Percentiles rank a stretch among this genome's conserved stretches.
Conservation (phyloP, 768 basidiomycete species). For the Tephrocybe sp. region DNA sequence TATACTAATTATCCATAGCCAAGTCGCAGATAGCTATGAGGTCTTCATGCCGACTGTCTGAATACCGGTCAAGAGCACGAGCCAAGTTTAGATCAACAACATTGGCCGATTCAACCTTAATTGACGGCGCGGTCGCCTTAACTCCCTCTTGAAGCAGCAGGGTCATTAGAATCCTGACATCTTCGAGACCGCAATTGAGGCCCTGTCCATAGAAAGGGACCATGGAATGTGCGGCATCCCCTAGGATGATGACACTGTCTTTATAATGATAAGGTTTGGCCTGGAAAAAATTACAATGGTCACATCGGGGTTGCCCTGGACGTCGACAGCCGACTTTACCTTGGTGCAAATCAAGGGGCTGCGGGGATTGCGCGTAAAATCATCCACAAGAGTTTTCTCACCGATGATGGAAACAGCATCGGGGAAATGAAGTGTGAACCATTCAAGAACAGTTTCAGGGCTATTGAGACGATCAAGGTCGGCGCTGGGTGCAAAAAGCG, state of each 20-base stretch:
- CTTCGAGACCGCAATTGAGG: conserved; percentile 96
- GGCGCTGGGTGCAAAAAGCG: conserved; percentile 84
- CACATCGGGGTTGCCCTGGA: conserved; percentile 21
- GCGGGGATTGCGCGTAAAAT: conserved; percentile 83
- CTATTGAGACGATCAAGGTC: conserved; percentile 70
- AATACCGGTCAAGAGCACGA: conserved; percentile 74
- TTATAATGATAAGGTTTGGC: conserved; percentile 87
- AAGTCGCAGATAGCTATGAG: conserved; percentile 88
- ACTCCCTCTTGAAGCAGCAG: conserved; percentile 75
- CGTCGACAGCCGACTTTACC: conserved; percentile 48
- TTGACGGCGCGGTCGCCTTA: conserved; percentile 39
- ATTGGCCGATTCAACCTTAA: conserved; percentile 28
- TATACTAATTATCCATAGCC: conserved; percentile 97
- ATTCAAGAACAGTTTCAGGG: conserved; percentile 56
- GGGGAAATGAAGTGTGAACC: conserved; percentile 85
- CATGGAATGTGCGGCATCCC: conserved; percentile 97
- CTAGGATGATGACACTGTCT: conserved; percentile 84
- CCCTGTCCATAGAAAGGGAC: conserved; percentile 99
- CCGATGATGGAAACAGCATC: conserved; percentile 89
- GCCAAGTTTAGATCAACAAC: conserved; percentile 57
- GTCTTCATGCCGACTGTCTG: conserved; percentile 82
- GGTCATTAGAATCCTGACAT: conserved; percentile 85
- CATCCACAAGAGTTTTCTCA: conserved; percentile 69
- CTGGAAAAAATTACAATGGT: conserved; percentile 40
- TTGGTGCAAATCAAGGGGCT: conserved; percentile 91